Conservation (phyloP, 169 alveolate genomes). For the Plasmodium sp. region DNA sequence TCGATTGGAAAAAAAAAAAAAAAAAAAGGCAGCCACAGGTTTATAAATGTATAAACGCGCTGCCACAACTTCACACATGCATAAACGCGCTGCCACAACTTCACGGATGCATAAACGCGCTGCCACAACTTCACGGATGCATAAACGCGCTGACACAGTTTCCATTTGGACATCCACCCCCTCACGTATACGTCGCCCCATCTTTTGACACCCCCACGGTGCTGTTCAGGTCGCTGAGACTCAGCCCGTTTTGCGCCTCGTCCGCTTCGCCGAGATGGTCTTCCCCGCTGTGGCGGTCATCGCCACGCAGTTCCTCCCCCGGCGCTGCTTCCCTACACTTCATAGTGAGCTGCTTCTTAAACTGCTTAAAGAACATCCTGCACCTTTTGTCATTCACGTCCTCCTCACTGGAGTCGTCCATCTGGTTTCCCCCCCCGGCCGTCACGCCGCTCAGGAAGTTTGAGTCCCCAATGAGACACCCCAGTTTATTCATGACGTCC, state of each 20-base stretch:
- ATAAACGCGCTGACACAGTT: neutral
- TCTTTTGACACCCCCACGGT: slow-evolving; percentile 25
- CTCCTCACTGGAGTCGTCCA: neutral
- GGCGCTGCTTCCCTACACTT: neutral
- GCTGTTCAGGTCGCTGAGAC: slow-evolving; percentile 43
- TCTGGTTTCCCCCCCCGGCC: neutral
- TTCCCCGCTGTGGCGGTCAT: neutral
- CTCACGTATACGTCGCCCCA: neutral
- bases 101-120: neutral
- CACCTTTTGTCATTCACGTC: slow-evolving; percentile 50
- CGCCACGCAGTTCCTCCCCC: neutral
- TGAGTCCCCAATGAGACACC: neutral
- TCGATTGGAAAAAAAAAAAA: no score
- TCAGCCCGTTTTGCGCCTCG: slow-evolving; percentile 1
- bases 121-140: neutral
- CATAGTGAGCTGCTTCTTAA: slow-evolving; percentile 52
- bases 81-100: no score
- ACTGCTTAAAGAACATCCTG: slow-evolving; percentile 43
- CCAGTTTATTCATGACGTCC: neutral
- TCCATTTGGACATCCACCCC: neutral
- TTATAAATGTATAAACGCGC: no score
- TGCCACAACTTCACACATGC: no score
- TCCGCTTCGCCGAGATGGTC: neutral
- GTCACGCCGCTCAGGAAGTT: neutral
- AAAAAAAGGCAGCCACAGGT: neutral